Percentiles rank a stretch among this genome's conserved stretches.
These are phyloP conservation scores for Eimeria acervulina DNA, from an alignment of 169 alveolate species.

Conservation along the genomic window DNA sequence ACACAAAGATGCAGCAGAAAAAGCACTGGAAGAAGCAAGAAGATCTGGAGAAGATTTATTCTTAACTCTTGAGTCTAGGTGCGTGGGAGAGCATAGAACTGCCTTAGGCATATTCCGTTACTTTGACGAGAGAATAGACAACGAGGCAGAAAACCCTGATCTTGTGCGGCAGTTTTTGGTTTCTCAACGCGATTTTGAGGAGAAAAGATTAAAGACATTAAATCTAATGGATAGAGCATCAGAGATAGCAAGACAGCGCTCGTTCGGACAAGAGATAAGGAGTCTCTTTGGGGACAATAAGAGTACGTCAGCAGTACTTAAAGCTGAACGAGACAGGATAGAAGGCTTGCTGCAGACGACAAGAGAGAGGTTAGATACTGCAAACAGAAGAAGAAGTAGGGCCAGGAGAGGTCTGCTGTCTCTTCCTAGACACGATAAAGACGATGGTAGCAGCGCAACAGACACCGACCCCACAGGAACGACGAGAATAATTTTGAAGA, in stretches of 20 bases:
- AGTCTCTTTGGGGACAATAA: background rate
- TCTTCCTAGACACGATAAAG: background rate
- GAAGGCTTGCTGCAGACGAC: background rate
- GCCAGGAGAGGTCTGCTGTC: background rate
- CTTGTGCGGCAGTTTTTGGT: background rate
- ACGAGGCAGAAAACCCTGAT: background rate
- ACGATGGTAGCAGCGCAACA: background rate
- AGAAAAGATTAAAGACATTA: background rate
- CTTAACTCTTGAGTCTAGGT: background rate
- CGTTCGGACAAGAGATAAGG: background rate
- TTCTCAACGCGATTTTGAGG: background rate
- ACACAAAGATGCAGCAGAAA: background rate
- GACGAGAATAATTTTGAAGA: background rate
- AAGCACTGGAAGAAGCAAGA: background rate
- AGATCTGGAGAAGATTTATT: background rate
- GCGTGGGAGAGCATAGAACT: background rate
- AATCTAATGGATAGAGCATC: background rate
- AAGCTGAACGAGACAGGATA: background rate
- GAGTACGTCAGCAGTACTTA: background rate
- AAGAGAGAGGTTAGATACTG: background rate
- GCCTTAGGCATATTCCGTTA: background rate
- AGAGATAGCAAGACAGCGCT: background rate
- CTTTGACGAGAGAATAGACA: background rate
- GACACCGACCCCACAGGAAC: background rate
- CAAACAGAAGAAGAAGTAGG: background rate